A percentile compares a stretch with the other conserved stretches of the same genome.
These are phyloP conservation scores for Colletotrichum spaethianum DNA, from an alignment of 2,329 filamentous ascomycete genomes.

Conservation along the genomic window DNA sequence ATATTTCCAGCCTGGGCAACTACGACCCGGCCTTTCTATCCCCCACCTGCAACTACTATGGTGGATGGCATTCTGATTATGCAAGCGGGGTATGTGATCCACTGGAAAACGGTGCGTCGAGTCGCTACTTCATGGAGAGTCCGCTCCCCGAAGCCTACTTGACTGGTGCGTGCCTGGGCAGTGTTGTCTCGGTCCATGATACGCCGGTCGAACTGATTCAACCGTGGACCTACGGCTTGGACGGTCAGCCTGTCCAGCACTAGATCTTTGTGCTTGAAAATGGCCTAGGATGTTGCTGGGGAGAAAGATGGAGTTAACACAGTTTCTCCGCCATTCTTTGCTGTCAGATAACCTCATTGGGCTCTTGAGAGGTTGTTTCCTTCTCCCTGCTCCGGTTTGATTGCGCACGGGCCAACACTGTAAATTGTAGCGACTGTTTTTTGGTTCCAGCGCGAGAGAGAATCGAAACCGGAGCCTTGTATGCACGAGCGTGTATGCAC, in stretches of 20 bases:
- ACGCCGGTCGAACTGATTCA: not conserved
- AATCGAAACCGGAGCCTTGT: not conserved
- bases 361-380: not conserved
- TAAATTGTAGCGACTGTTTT: not conserved
- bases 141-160: not conserved
- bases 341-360: not conserved
- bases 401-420: not conserved
- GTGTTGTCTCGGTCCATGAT: not conserved
- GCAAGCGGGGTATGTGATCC: not conserved
- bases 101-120: not conserved
- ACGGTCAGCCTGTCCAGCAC: not conserved
- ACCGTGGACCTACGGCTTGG: not conserved
- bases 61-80: not conserved
- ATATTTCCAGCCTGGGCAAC: not conserved
- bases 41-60: not conserved
- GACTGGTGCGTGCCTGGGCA: not conserved
- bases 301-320: not conserved
- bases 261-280: not conserved
- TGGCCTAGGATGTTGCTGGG: not conserved
- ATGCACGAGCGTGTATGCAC: too few species aligned
- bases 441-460: not conserved
- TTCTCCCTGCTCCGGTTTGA: not conserved
- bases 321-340: not conserved
- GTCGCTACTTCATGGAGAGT: not conserved
- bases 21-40: not conserved